Percentiles rank a stretch among this genome's conserved stretches.
Evolutionary conservation across 2,329 filamentous ascomycete genomes (phyloP).

Genomic region (Ascochyta fabae): DNA sequence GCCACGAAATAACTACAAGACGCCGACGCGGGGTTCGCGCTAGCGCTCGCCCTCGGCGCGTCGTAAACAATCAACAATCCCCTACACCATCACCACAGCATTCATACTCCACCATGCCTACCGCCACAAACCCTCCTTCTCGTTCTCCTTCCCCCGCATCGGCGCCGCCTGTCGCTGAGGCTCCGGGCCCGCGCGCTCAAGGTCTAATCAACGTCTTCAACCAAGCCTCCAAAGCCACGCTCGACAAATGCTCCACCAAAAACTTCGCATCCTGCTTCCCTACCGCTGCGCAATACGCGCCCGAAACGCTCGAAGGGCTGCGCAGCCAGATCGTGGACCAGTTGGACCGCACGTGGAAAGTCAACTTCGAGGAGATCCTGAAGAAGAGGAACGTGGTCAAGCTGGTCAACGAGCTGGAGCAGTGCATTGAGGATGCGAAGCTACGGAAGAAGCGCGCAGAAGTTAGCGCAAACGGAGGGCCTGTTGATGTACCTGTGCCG

Average conservation of each 20-base stretch:
- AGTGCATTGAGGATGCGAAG: constrained; percentile 64
- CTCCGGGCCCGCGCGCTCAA: constrained; percentile 66
- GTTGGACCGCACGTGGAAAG: constrained; percentile 62
- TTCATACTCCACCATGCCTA: constrained; percentile 36
- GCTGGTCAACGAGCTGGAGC: constrained; percentile 66
- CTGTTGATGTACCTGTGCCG: constrained; percentile 51
- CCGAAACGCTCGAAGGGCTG: constrained; percentile 62
- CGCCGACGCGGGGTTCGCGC: not conserved
- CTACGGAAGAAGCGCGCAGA: constrained; percentile 56
- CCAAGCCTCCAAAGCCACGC: constrained; percentile 63
- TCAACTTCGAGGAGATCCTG: constrained; percentile 67
- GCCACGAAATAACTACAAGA: not conserved
- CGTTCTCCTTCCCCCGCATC: constrained; percentile 59
- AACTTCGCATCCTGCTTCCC: constrained; percentile 71
- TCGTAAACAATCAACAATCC: constrained; percentile 14
- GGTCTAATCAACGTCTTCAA: constrained; percentile 66
- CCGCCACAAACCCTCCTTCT: constrained; percentile 36
- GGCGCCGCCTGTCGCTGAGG: constrained; percentile 59
- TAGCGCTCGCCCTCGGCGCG: constrained; percentile 12
- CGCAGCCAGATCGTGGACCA: constrained; percentile 65
- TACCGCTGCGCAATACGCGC: constrained; percentile 64
- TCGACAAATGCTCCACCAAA: constrained; percentile 66
- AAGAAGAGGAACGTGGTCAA: constrained; percentile 62
- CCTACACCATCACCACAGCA: constrained; percentile 7
- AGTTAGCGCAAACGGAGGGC: constrained; percentile 45